phyloP scores from a whole-genome alignment of 768 basidiomycete genomes.

The Tulasnella sp. region DNA sequence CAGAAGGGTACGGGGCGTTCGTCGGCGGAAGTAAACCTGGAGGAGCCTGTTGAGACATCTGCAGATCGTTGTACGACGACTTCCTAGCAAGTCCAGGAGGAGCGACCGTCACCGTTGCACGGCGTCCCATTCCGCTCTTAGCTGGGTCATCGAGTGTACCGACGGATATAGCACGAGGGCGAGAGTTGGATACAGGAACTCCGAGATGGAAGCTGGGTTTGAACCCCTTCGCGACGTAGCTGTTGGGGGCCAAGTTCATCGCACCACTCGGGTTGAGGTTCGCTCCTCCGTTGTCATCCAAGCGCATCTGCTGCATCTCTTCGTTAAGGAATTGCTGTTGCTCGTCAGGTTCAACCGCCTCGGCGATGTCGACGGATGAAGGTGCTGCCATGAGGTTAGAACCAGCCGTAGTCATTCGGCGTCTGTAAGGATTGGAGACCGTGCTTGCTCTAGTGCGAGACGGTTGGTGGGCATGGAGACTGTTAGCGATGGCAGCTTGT shows the following conservation, averaged over 20 bases:
- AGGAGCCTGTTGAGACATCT: constrained; percentile 3
- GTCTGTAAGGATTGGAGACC: constrained; percentile 88
- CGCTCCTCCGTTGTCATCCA: constrained; percentile 36
- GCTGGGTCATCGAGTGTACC: constrained; percentile 73
- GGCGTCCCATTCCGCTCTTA: neutral
- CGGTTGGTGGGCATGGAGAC: constrained; percentile 52
- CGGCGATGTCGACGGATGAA: constrained; percentile 36
- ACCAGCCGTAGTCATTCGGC: constrained; percentile 32
- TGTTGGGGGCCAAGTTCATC: constrained; percentile 40
- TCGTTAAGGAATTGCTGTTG: neutral
- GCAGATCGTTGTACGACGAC: constrained; percentile 16
- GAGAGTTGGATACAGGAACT: constrained; percentile 29
- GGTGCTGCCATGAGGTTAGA: constrained; percentile 55
- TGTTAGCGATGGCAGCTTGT: constrained; percentile 80
- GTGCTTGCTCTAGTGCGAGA: constrained; percentile 80
- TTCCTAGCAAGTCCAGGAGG: constrained; percentile 12
- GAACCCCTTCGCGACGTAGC: constrained; percentile 53
- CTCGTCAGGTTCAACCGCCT: constrained; percentile 49
- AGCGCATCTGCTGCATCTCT: constrained; percentile 40
- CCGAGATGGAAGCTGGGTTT: constrained; percentile 61
- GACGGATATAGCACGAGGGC: constrained; percentile 82
- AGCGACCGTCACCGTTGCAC: constrained; percentile 12
- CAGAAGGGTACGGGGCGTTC: neutral
- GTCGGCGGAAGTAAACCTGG: constrained; percentile 5
- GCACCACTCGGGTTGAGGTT: constrained; percentile 39